Percentiles rank a stretch among this genome's conserved stretches.
Evolutionary conservation across 192 early-diverging fungal species (phyloP).

Genomic region (Polychytrium aggregatum): DNA sequence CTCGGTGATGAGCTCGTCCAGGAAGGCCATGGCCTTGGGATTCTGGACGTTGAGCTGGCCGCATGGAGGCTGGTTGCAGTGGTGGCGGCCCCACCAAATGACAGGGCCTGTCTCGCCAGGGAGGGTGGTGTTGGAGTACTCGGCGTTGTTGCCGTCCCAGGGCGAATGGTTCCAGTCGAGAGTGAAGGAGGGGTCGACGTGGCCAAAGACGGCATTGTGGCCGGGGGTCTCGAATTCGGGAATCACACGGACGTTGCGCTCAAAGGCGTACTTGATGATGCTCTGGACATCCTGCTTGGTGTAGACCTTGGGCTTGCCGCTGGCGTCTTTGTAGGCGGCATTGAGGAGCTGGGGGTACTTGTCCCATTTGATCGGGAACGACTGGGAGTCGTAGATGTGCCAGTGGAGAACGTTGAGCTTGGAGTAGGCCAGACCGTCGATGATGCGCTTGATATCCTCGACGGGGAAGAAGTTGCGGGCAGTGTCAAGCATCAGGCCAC

Average conservation of each 20-base stretch:
- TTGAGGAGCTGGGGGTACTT: conserved; percentile 51
- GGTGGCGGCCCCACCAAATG: too few relatives aligned
- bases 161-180: neutral
- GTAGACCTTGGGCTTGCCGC: conserved; percentile 51
- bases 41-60: conserved; percentile 62
- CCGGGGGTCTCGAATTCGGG: conserved; percentile 87
- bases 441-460: conserved; percentile 5
- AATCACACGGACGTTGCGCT: conserved; percentile 73
- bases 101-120: too few relatives aligned
- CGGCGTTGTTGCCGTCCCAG: neutral
- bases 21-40: conserved; percentile 44
- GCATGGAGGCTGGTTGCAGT: conserved; percentile 54
- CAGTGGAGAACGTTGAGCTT: conserved; percentile 25
- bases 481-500: conserved; percentile 28
- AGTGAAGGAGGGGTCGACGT: conserved; percentile 3
- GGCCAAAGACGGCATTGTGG: conserved; percentile 44
- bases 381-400: conserved; percentile 27
- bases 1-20: conserved; percentile 55
- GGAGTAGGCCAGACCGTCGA: conserved; percentile 13
- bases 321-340: conserved; percentile 56
- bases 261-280: conserved; percentile 59
- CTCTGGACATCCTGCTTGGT: conserved; percentile 54
- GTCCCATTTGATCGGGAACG: conserved; percentile 5
- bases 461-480: conserved; percentile 25
- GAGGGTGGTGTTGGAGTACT: conserved; percentile 45